Base-by-base conservation (phyloP, 73 alveolate species). In the Tetrahymena thermophila region DNA sequence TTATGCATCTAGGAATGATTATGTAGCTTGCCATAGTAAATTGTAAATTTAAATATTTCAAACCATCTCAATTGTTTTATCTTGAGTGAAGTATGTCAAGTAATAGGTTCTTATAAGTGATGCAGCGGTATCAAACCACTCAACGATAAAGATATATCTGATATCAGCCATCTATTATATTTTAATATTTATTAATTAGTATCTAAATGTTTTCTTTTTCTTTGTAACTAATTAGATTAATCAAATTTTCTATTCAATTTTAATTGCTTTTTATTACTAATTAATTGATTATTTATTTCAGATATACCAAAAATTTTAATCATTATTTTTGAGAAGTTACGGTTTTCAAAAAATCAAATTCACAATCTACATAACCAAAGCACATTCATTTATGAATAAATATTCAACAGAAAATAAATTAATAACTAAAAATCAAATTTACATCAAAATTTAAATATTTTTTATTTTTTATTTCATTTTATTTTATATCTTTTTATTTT, bases 1-100 rank as follows among this genome's bases (percentile, higher is more conserved):
- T 38, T 25, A 21, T 5, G 6, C 9, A 21, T 43, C 8, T 34
- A 34, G 0, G 37, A n/a, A 85, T 85, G 94, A 38, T 85, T 3
- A 85, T 42, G 94, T 3, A 19, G 38, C 34, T 85, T 21, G 34
- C 34, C 55, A 0, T 42, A 6, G 10, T 38, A 8, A 25, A 85
- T 11, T 44, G 56, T 50, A 7, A 42, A 43, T 9, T 14, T 7
- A 37, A 37, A 23, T 58, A 10, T 34, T 23, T 6, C 93, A 13
- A 96, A 98, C 99, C 98, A 99, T 98, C 94, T 99, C 99, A 55
- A 99, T 98, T 56, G 99, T 98, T 84, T 97, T 98, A 94, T 99
- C 99, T 40, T 97, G 96, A 95, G 98, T 97, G 96, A 97, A 98
- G 97, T 96, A 99, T 71, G 98, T 97, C 28, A 99, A 94, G 96